Evolutionary conservation across 352 stramenopile genomes (phyloP), one percentile per base, ranked within the genome.

Genomic region (Phytophthora citricola): DNA sequence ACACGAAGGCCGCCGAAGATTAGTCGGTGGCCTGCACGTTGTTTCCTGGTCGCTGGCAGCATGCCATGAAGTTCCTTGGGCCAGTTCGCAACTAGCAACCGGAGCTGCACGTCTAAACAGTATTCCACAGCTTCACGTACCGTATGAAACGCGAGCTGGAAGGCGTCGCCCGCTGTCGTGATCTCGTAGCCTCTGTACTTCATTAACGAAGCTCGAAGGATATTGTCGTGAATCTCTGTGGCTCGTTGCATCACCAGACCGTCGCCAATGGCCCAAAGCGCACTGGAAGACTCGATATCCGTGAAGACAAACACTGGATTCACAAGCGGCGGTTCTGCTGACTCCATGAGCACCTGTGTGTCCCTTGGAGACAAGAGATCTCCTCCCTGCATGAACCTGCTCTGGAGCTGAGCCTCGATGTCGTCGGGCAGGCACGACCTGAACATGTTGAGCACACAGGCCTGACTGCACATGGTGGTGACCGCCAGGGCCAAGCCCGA

Each of bases 271-370:
- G 53, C 73, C 81, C 81, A 90, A 1, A 90, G 48, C 2, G 75
- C 75, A 45, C 77, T 90, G 40, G 81, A 90, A 4, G 78, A 86
- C 53, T 90, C 79, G 17, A 90, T 89, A 55, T 90, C 81, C 0
- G 81, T 90, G 56, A 86, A 87, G 2, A 90, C 79, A 54, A 90
- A 90, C n/a, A 88, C 79, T 20, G 79, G 78, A 43, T 83, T 83
- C 12, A 81, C 74, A 1, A 76, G 46, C 5, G 76, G 76, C 5
- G 76, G 71, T 47, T 84, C 76, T 8, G 70, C 70, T 26, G 70
- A 78, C 34, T 76, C 75, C 54, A 80, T 73, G 5, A 77, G 58
- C 1, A 78, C 59, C 44, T 76, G 71, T 22, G 71, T 77, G 39
- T 83, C 75, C 45, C 71, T 58, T 3, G 75, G 75, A 2, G 75